Evolutionary conservation across 2,329 filamentous ascomycete species (phyloP).

Genomic region (Lachnellula willkommii): DNA sequence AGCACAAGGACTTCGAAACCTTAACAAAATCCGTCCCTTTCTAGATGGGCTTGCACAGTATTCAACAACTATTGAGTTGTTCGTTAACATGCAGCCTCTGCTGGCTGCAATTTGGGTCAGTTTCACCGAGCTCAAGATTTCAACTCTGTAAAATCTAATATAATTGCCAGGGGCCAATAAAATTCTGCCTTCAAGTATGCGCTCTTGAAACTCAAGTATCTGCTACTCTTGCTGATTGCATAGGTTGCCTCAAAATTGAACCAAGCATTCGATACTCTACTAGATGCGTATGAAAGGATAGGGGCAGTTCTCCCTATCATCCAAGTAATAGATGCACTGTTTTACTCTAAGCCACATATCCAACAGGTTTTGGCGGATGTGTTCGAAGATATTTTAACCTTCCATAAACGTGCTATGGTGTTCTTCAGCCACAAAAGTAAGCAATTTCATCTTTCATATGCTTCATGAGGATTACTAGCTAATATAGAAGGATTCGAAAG

Average conservation of each 20-base stretch:
- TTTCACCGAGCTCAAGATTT: not conserved
- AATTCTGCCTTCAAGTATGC: slow-evolving; percentile 30
- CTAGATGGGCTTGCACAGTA: slow-evolving; percentile 5
- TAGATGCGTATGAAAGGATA: slow-evolving; percentile 32
- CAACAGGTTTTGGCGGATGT: slow-evolving; percentile 27
- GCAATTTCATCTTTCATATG: not conserved
- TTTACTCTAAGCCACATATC: slow-evolving; percentile 24
- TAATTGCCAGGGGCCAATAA: slow-evolving; percentile 26
- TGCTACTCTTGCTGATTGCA: not conserved
- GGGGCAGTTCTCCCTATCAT: slow-evolving; percentile 31
- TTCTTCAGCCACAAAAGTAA: slow-evolving; percentile 17
- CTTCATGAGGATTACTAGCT: not conserved
- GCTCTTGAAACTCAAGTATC: not conserved
- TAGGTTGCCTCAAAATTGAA: slow-evolving; percentile 25
- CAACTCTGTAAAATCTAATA: not conserved
- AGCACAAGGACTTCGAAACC: slow-evolving; percentile 1
- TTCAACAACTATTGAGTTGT: slow-evolving; percentile 7
- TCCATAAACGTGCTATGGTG: slow-evolving; percentile 28
- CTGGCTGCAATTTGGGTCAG: not conserved
- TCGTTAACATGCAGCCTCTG: not conserved
- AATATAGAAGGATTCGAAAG: not conserved
- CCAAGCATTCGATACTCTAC: slow-evolving; percentile 30
- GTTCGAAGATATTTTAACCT: slow-evolving; percentile 32
- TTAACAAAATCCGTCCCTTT: slow-evolving; percentile 8
- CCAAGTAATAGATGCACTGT: slow-evolving; percentile 24